Conservation (phyloP, 2,329 filamentous ascomycete species). For the Aspergillus sp. region DNA sequence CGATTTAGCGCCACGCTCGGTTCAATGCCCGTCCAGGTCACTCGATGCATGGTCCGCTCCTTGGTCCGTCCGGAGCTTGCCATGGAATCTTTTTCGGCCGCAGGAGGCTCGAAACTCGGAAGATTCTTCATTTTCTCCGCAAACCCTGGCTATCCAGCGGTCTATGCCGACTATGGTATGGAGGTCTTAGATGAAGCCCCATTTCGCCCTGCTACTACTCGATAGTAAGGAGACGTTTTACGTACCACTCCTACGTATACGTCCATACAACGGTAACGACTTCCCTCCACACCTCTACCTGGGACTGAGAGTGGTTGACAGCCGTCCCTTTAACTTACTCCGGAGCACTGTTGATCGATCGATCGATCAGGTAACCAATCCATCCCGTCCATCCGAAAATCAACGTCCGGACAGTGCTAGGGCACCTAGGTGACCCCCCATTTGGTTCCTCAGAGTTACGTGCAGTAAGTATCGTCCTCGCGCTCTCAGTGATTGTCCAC, state of each 20-base stretch:
- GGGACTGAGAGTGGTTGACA: constrained; percentile 6
- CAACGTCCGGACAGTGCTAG: neutral
- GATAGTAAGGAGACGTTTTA: neutral
- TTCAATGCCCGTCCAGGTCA: constrained; percentile 14
- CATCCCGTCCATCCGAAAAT: neutral
- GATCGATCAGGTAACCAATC: neutral
- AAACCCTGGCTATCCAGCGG: constrained; percentile 16
- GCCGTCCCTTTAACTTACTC: neutral
- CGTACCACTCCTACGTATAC: constrained; percentile 12
- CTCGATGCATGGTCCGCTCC: constrained; percentile 21
- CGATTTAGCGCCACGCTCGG: constrained; percentile 20
- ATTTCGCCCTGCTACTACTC: constrained; percentile 3
- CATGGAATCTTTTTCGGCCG: constrained; percentile 12
- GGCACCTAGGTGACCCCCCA: neutral
- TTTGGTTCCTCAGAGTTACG: neutral
- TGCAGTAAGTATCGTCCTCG: neutral
- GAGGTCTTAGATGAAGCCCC: constrained; percentile 10
- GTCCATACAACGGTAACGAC: neutral
- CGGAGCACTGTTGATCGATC: constrained; percentile 3
- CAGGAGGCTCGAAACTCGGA: constrained; percentile 18
- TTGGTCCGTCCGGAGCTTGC: constrained; percentile 19
- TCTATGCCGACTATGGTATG: constrained; percentile 12
- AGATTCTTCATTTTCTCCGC: constrained; percentile 14
- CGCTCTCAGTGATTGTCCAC: neutral
- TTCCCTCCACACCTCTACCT: neutral